These are phyloP conservation scores for Mortierella sp. DNA, from an alignment of 371 early-diverging fungal genomes.

Conservation along the genomic window DNA sequence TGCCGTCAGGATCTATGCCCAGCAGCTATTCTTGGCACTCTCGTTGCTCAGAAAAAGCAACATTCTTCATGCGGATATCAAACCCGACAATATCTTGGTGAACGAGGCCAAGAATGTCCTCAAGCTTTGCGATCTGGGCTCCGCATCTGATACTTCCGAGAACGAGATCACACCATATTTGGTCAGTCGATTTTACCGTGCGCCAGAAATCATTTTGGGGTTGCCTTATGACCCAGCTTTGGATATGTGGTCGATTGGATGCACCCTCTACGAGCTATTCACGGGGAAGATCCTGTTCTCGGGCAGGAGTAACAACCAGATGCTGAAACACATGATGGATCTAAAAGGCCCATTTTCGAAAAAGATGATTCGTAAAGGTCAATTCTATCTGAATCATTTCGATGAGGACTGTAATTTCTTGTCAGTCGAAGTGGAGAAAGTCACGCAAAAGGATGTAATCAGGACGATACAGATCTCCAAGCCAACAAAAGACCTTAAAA, in stretches of 20 bases:
- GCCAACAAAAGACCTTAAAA: slow-evolving; percentile 78
- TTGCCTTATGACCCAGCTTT: slow-evolving; percentile 87
- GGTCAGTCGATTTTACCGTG: slow-evolving; percentile 98
- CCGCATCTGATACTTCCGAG: slow-evolving; percentile 88
- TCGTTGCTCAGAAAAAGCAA: slow-evolving; percentile 85
- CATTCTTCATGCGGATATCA: slow-evolving; percentile 97
- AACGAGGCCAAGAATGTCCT: slow-evolving; percentile 83
- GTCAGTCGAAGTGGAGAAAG: slow-evolving; percentile 75
- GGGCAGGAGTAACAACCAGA: slow-evolving; percentile 95
- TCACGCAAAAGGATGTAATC: slow-evolving; percentile 81
- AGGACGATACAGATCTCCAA: slow-evolving; percentile 74
- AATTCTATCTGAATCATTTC: slow-evolving; percentile 87
- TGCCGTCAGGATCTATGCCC: slow-evolving; percentile 92
- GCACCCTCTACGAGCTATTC: slow-evolving; percentile 96
- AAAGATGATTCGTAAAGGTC: slow-evolving; percentile 85
- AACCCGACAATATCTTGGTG: slow-evolving; percentile 97
- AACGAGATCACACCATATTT: slow-evolving; percentile 96
- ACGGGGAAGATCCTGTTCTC: slow-evolving; percentile 96
- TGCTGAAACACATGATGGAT: slow-evolving; percentile 95
- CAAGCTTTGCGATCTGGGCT: slow-evolving; percentile 96
- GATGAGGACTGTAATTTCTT: slow-evolving; percentile 81
- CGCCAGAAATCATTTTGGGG: slow-evolving; percentile 99
- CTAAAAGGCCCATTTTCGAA: slow-evolving; percentile 90
- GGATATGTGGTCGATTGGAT: slow-evolving; percentile 99
- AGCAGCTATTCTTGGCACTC: slow-evolving; percentile 91